Evolutionary conservation across 2,329 filamentous ascomycete genomes (phyloP).

Genomic region (Anisogramma anomala): DNA sequence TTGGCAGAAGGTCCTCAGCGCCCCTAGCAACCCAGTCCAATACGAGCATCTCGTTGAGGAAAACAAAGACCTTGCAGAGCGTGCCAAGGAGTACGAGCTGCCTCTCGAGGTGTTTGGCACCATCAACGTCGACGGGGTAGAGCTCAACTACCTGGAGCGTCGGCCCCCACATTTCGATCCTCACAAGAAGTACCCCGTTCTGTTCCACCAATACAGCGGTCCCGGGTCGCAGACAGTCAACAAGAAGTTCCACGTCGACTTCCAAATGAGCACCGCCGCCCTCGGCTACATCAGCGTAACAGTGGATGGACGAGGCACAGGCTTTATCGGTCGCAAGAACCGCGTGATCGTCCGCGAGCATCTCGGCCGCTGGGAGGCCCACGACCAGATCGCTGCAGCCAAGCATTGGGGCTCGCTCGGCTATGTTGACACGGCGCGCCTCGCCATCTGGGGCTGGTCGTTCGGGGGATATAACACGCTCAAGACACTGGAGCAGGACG

Average conservation of each 20-base stretch:
- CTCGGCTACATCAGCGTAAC: constrained; percentile 92
- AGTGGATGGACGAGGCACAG: constrained; percentile 86
- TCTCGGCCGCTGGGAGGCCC: constrained; percentile 72
- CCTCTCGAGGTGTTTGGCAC: constrained; percentile 75
- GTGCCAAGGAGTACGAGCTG: constrained; percentile 65
- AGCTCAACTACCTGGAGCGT: constrained; percentile 64
- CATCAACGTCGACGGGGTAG: constrained; percentile 69
- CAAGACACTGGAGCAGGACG: constrained; percentile 88
- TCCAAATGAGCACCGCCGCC: constrained; percentile 76
- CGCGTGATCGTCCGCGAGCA: constrained; percentile 74
- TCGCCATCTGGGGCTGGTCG: constrained; percentile 98
- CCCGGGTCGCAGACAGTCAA: constrained; percentile 84
- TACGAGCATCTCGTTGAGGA: constrained; percentile 67
- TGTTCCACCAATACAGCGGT: constrained; percentile 91
- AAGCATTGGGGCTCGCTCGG: constrained; percentile 69
- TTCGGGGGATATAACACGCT: constrained; percentile 93
- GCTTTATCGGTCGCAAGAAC: constrained; percentile 74
- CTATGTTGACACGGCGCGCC: constrained; percentile 70
- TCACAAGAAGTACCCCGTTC: constrained; percentile 77
- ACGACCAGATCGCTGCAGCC: constrained; percentile 83
- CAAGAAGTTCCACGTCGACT: constrained; percentile 73
- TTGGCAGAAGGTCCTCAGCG: constrained; percentile 82
- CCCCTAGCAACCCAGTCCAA: constrained; percentile 52
- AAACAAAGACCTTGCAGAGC: constrained; percentile 58
- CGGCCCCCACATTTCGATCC: constrained; percentile 80